Conservation (phyloP, 495 filamentous ascomycete species). For the Penicillium cataractarum region DNA sequence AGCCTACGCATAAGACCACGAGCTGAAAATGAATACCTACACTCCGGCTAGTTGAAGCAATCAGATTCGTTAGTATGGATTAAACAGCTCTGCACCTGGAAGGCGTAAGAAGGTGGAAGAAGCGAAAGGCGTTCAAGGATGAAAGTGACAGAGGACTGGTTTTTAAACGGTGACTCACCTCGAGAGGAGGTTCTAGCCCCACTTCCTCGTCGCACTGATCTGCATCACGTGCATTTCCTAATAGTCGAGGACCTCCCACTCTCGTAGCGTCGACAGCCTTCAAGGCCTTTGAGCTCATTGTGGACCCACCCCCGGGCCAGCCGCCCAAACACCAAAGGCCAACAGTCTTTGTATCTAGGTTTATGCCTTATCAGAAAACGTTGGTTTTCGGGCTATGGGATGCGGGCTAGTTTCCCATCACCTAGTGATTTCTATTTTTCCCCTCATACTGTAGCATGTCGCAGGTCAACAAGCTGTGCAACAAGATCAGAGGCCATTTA, state of each 20-base stretch:
- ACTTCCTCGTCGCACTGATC: not conserved
- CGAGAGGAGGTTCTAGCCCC: not conserved
- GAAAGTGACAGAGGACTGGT: not conserved
- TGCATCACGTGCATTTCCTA: slow-evolving; percentile 4
- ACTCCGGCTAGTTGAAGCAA: slow-evolving; percentile 1
- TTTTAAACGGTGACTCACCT: slow-evolving; percentile 2
- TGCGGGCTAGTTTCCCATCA: not conserved
- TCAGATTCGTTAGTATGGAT: not conserved
- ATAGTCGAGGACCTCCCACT: slow-evolving; percentile 1
- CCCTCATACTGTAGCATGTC: not conserved
- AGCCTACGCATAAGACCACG: not conserved
- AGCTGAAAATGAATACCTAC: slow-evolving; percentile 3
- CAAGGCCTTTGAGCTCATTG: not conserved
- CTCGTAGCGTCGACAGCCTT: not conserved
- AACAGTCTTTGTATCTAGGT: no score
- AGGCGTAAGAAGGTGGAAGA: not conserved
- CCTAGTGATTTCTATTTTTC: not conserved
- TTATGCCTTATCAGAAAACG: not conserved
- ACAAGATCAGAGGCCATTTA: slow-evolving; percentile 9
- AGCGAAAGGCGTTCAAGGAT: not conserved
- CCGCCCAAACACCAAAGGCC: no score
- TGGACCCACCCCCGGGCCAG: no score
- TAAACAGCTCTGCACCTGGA: not conserved
- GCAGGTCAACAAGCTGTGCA: not conserved
- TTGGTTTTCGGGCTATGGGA: not conserved